Base-by-base conservation (phyloP, 257 asterid species). In the Lycium barbarum region DNA sequence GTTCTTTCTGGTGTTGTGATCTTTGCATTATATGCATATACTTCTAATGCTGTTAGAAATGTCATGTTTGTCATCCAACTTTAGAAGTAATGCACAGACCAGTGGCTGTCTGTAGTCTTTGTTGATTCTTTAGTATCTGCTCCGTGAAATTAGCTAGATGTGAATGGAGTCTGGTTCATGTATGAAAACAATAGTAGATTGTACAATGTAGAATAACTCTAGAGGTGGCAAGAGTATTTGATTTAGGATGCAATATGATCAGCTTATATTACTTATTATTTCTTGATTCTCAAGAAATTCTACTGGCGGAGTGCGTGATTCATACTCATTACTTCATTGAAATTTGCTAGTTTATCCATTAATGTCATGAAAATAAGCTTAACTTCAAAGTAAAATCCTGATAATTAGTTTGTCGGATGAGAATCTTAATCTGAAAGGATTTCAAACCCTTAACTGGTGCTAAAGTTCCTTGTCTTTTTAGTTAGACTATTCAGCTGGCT, bases 401-500 rank as follows among this genome's bases (percentile, higher is more conserved):
- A 49, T 74, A 49, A 11, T 74, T 74, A 49, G 62, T 74, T 22
- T 6, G 38, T 74, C 59, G 49, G 59, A 7, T 49, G 54, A 43
- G 55, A 36, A 18, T n/a, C 38, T 72, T 43, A 45, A 72, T 72
- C 81, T 74, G 20, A 49, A 11, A 10, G 10, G 1, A 4, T 45
- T 45, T 72, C n/a, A 18, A 45, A 72, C 54, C 20, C 11, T 8
- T 7, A 14, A 51, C 26, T 82, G 59, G 51, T 33, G 78, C 26
- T 81, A 15, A 61, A 81, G 49, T 83, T 40, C 53, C 80, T 80
- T 62, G 59, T 65, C 66, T 18, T 55, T 54, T 72, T 81, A 85
- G 82, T 80, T 53, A 26, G 33, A 26, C 26, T 59, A 89, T 63
- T 59, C 84, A 88, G 84, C 82, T 73, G 86, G 87, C 88, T 81